Conservation (phyloP, 2,329 filamentous ascomycete genomes). For the Scortechinia acanthostroma region DNA sequence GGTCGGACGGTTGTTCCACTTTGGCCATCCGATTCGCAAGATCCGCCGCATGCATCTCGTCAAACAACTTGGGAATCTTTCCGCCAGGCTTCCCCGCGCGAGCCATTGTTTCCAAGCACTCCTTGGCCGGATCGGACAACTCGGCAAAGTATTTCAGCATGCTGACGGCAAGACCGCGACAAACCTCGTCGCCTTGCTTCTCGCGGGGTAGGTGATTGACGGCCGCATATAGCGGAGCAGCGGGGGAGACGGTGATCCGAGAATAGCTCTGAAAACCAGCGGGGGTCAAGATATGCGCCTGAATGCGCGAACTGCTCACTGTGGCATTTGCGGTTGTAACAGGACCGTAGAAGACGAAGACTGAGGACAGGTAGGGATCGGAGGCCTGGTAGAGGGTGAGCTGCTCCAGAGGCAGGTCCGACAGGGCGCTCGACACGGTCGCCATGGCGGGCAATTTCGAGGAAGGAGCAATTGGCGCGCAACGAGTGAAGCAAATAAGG, state of each 20-base stretch:
- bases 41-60: conserved; percentile 56
- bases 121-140: conserved; percentile 45
- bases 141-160: conserved; percentile 60
- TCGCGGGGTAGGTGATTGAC: conserved; percentile 58
- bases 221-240: conserved; percentile 53
- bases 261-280: conserved; percentile 55
- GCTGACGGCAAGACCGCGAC: conserved; percentile 54
- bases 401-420: conserved; percentile 42
- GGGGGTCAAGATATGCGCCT: conserved; percentile 56
- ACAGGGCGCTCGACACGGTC: conserved; percentile 36
- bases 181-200: conserved; percentile 60
- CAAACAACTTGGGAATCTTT: conserved; percentile 41
- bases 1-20: conserved; percentile 37
- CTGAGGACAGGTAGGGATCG: conserved; percentile 44
- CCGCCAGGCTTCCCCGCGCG: conserved; percentile 27
- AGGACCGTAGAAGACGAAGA: conserved; percentile 58
- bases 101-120: conserved; percentile 33
- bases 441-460: conserved; percentile 47
- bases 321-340: conserved; percentile 48
- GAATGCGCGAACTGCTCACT: conserved; percentile 54
- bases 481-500: too few species aligned
- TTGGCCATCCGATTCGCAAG: conserved; percentile 53
- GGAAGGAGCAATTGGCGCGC: too few species aligned
- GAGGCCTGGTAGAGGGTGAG: conserved; percentile 55
- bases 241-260: conserved; percentile 56